Evolutionary conservation across 2,329 filamentous ascomycete genomes (phyloP).

Genomic region (Exophiala viscosa): DNA sequence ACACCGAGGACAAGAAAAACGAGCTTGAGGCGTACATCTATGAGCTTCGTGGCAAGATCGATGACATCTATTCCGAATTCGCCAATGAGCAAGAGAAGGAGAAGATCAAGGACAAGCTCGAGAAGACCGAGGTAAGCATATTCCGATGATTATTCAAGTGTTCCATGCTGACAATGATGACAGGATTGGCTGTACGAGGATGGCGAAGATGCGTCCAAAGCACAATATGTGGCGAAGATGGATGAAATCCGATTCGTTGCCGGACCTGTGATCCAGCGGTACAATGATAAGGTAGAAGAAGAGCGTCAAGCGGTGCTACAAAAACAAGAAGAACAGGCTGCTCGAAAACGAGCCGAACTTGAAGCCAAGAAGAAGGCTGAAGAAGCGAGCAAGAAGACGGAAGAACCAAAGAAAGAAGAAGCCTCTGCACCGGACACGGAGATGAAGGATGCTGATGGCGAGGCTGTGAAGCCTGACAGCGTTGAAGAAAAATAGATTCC

Average conservation of each 20-base stretch:
- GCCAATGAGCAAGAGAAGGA: constrained; percentile 89
- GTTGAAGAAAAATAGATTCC: constrained; percentile 28
- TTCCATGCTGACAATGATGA: constrained; percentile 26
- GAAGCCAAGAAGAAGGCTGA: constrained; percentile 77
- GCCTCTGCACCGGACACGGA: constrained; percentile 44
- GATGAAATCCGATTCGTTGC: constrained; percentile 90
- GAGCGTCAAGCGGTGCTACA: constrained; percentile 71
- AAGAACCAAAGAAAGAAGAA: constrained; percentile 39
- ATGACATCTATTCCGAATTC: constrained; percentile 85
- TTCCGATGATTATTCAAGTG: not conserved
- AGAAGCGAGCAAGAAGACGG: constrained; percentile 59
- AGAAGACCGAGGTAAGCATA: constrained; percentile 72
- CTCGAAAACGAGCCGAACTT: constrained; percentile 60
- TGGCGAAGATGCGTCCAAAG: constrained; percentile 90
- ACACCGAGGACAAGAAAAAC: constrained; percentile 99
- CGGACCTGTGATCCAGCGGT: constrained; percentile 86
- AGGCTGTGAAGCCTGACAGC: constrained; percentile 35
- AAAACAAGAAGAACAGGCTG: constrained; percentile 62
- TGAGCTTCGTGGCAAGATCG: constrained; percentile 90
- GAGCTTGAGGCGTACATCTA: constrained; percentile 98
- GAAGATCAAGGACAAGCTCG: constrained; percentile 78
- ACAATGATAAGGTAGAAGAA: constrained; percentile 89
- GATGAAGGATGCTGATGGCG: constrained; percentile 58
- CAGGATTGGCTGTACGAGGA: constrained; percentile 99
- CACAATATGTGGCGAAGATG: constrained; percentile 88